phyloP scores from a whole-genome alignment of 345 rosid species.

The Arabis alpina region DNA sequence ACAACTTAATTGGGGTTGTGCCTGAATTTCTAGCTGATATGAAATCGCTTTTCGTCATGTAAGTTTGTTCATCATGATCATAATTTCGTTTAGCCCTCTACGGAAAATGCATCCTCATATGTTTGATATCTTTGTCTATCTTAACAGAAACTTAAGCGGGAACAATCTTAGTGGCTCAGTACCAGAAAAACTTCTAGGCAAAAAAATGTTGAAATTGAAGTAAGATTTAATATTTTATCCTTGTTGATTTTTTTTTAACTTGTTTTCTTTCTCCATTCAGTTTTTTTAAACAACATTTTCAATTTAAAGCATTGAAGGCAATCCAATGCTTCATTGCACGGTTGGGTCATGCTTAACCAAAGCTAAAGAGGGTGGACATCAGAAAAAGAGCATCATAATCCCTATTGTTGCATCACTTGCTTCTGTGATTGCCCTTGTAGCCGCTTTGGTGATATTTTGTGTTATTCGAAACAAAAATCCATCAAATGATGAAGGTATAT shows the following conservation, averaged over 20 bases:
- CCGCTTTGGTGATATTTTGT: conserved; percentile 1
- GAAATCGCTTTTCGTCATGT: conserved; percentile 49
- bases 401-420: conserved; percentile 33
- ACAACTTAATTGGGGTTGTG: conserved; percentile 45
- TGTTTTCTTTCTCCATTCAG: not conserved
- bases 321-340: conserved; percentile 2
- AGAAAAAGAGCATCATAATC: conserved; percentile 15
- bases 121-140: not conserved
- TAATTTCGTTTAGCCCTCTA: not conserved
- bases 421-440: not conserved
- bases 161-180: conserved; percentile 49
- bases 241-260: not conserved
- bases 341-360: not conserved
- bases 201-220: conserved; percentile 7
- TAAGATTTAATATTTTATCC: not conserved
- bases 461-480: not conserved
- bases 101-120: not conserved
- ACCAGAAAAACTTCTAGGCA: conserved; percentile 42
- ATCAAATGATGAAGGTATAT: conserved; percentile 21
- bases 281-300: not conserved
- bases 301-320: conserved; percentile 2
- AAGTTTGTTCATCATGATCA: conserved; percentile 29
- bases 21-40: conserved; percentile 51
- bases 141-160: conserved; percentile 43
- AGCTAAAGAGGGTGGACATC: not conserved